A percentile compares a stretch with the other conserved stretches of the same genome.
phyloP scores from a whole-genome alignment of 2,329 filamentous ascomycete species.

The Lachnellula suecica region DNA sequence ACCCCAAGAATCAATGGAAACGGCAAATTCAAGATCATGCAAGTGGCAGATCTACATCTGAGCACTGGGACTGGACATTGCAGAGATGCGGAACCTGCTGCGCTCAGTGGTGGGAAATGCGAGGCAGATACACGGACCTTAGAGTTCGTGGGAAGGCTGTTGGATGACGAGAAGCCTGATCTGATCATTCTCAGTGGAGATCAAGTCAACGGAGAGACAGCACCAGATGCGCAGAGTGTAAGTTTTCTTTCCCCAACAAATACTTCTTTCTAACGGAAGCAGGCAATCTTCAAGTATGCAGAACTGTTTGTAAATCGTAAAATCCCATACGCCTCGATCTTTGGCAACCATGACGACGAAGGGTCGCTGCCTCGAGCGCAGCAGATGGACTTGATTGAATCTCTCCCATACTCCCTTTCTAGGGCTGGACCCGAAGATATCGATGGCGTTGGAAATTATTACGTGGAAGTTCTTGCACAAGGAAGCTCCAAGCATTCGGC shows the following conservation, averaged over 20 bases:
- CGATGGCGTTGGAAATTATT: conserved; percentile 93
- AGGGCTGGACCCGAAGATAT: conserved; percentile 77
- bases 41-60: conserved; percentile 90
- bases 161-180: conserved; percentile 93
- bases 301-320: conserved; percentile 81
- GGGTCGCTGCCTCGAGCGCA: conserved; percentile 67
- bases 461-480: conserved; percentile 82
- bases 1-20: conserved; percentile 79
- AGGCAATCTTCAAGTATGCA: conserved; percentile 92
- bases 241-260: conserved; percentile 24
- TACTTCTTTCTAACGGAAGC: conserved; percentile 18
- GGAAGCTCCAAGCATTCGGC: conserved; percentile 82
- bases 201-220: conserved; percentile 91
- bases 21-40: conserved; percentile 96
- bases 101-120: conserved; percentile 72
- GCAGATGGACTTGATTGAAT: conserved; percentile 84
- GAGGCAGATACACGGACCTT: conserved; percentile 90
- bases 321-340: conserved; percentile 91
- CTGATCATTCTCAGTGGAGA: conserved; percentile 90
- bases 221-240: conserved; percentile 85
- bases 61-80: conserved; percentile 86
- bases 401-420: conserved; percentile 87
- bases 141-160: conserved; percentile 78
- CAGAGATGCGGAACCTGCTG: conserved; percentile 79
- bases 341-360: conserved; percentile 98